Evolutionary conservation across 495 filamentous ascomycete genomes (phyloP), one percentile per base, ranked within the genome.

Genomic region (Pyrenula aspistea): DNA sequence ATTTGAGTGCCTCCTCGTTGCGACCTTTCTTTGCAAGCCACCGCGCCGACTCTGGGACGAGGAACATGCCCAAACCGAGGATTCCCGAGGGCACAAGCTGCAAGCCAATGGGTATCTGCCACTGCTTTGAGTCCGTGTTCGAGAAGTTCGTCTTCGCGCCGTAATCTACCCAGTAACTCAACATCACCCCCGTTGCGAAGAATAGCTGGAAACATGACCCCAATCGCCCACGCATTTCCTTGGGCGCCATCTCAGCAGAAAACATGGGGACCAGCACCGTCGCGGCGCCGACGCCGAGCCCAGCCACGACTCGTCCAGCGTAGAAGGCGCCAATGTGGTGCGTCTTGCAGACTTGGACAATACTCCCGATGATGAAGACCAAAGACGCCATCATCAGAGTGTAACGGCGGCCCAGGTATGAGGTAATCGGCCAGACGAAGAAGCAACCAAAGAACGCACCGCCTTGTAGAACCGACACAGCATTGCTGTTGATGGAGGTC

Each of bases 191-290:
- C 55, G 73, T 59, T 0, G 73, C 71, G 52, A 75, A 78, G 57
- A 78, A 71, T 60, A 68, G 70, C 57, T 78, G 76, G 24, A 76
- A 73, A 23, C 75, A 65, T 10, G 63, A 61, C 21, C 73, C 77
- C 12, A 79, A 65, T 53, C 73, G 71, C n/a, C 77, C 79, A 31
- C 79, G 69, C 48, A 82, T 73, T 24, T 75, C 69, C 60, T 77
- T 78, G 1, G 78, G 77, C 19, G 76, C 73, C 67, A 73, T 81
- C 60, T 83, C 80, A 8, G 75, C 71, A 31, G 67, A 74, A 57
- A 73, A 80, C 62, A 78, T 77, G 10, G 81, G 80, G 0, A 81
- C 75, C 12, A 79, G 73, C 0, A 77, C 74, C 0, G 76, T 78
- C 2, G 74, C 73, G 21, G 66, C 72, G 12, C 80, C 81, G 21